Evolutionary conservation across 345 rosid species (phyloP).

Genomic region (Ceriops tagal): DNA sequence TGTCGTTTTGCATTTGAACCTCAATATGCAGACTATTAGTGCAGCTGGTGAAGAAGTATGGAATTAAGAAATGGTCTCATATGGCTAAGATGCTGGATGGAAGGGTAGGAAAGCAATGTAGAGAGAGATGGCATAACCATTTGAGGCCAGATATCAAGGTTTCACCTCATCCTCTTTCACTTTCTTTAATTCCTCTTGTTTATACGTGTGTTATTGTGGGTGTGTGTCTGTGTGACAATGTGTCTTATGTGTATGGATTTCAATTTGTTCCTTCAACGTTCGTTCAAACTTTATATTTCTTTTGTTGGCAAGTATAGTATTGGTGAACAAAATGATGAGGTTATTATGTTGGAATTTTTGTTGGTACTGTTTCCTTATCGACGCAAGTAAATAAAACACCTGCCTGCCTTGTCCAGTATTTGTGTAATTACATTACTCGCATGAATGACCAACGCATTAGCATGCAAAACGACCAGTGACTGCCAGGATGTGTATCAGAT

Average conservation of each 20-base stretch:
- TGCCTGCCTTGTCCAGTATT: neutral
- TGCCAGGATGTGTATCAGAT: too few species aligned
- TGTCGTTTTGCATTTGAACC: neutral
- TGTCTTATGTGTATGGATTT: too few species aligned
- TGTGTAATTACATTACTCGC: neutral
- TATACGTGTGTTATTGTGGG: neutral
- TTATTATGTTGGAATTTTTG: too few species aligned
- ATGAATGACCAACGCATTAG: slow-evolving; percentile 15
- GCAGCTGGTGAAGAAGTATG: slow-evolving; percentile 47
- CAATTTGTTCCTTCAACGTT: too few species aligned
- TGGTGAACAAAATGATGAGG: too few species aligned
- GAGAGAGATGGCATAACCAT: slow-evolving; percentile 94
- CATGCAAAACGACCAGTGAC: slow-evolving; percentile 14
- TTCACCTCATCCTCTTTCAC: neutral
- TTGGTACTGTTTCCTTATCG: neutral
- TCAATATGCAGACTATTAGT: slow-evolving; percentile 37
- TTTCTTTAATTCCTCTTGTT: neutral
- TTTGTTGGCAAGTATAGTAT: too few species aligned
- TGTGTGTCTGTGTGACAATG: too few species aligned
- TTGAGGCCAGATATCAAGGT: slow-evolving; percentile 82
- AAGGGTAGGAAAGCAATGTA: slow-evolving; percentile 77
- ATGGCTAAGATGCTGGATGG: slow-evolving; percentile 58
- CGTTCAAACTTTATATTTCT: too few species aligned
- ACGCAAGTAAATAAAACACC: neutral
- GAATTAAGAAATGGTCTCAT: slow-evolving; percentile 65